Conservation (phyloP, 1,284 basidiomycete genomes). For the Cerioporus squamosus region DNA sequence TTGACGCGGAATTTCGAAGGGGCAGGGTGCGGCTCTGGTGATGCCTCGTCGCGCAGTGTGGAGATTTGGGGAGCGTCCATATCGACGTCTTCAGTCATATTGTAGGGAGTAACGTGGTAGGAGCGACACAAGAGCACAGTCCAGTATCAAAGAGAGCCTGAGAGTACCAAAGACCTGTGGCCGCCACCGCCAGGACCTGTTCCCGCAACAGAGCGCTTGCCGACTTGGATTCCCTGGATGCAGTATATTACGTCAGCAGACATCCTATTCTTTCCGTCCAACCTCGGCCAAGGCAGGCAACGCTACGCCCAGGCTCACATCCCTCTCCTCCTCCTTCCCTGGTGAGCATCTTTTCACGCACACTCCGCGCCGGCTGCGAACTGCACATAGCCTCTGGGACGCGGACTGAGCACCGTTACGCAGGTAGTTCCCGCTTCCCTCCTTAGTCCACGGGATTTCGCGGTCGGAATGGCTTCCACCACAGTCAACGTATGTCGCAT, state of each 20-base stretch:
- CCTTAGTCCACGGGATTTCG: slow-evolving; percentile 25
- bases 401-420: neutral
- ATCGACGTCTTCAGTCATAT: slow-evolving; percentile 44
- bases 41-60: slow-evolving; percentile 69
- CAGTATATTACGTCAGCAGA: slow-evolving; percentile 21
- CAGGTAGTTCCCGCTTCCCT: slow-evolving; percentile 15
- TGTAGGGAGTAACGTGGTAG: slow-evolving; percentile 9
- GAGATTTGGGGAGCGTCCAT: slow-evolving; percentile 84
- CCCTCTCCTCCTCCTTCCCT: slow-evolving; percentile 7
- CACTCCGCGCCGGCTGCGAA: neutral
- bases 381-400: neutral
- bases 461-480: slow-evolving; percentile 38
- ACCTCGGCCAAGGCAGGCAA: slow-evolving; percentile 14
- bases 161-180: neutral
- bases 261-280: slow-evolving; percentile 27
- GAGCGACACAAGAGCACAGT: neutral
- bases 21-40: slow-evolving; percentile 58
- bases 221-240: neutral
- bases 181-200: too few relatives aligned
- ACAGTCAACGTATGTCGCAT: slow-evolving; percentile 36
- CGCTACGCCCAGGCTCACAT: slow-evolving; percentile 18
- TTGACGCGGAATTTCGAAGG: slow-evolving; percentile 54
- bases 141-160: neutral
- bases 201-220: slow-evolving; percentile 6
- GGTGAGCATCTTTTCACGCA: slow-evolving; percentile 5